These are phyloP conservation scores for Kluyveromyces sp. DNA, from an alignment of 1,139 yeast genomes.

Conservation along the genomic window DNA sequence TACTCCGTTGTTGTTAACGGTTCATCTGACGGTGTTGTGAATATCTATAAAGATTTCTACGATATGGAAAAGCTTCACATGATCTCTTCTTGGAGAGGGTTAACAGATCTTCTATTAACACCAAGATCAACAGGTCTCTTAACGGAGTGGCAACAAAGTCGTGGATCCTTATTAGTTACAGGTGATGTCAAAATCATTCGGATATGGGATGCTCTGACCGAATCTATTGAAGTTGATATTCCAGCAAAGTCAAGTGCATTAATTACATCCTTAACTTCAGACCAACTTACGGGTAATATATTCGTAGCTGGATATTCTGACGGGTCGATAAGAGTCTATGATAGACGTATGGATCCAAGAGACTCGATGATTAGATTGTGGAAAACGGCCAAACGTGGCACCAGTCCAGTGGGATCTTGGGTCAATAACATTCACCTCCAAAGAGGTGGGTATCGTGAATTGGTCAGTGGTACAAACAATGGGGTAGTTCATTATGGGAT, in stretches of 20 bases:
- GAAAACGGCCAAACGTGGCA: slow-evolving; percentile 35
- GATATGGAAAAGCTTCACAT: slow-evolving; percentile 48
- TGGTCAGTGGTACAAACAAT: slow-evolving; percentile 75
- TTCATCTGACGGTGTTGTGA: slow-evolving; percentile 87
- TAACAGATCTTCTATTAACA: slow-evolving; percentile 74
- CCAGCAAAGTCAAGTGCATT: slow-evolving; percentile 91
- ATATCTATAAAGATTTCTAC: slow-evolving; percentile 74
- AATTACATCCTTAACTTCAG: slow-evolving; percentile 83
- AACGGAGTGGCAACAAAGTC: slow-evolving; percentile 94
- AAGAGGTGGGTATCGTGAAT: slow-evolving; percentile 89
- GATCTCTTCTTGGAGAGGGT: slow-evolving; percentile 88
- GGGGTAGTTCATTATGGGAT: slow-evolving; percentile 91
- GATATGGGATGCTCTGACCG: slow-evolving; percentile 96
- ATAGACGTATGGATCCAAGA: slow-evolving; percentile 74
- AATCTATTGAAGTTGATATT: slow-evolving; percentile 74
- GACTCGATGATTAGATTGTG: slow-evolving; percentile 83
- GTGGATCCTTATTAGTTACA: slow-evolving; percentile 85
- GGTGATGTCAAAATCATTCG: slow-evolving; percentile 92
- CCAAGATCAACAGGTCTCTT: slow-evolving; percentile 78
- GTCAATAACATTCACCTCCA: slow-evolving; percentile 88
- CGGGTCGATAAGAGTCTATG: slow-evolving; percentile 86
- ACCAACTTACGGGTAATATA: slow-evolving; percentile 90
- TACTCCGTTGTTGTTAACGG: slow-evolving; percentile 71
- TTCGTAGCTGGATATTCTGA: slow-evolving; percentile 91
- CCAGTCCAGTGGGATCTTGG: slow-evolving; percentile 39